Base-by-base conservation (phyloP, 352 stramenopile species). In the Saprolegnia parasitica region DNA sequence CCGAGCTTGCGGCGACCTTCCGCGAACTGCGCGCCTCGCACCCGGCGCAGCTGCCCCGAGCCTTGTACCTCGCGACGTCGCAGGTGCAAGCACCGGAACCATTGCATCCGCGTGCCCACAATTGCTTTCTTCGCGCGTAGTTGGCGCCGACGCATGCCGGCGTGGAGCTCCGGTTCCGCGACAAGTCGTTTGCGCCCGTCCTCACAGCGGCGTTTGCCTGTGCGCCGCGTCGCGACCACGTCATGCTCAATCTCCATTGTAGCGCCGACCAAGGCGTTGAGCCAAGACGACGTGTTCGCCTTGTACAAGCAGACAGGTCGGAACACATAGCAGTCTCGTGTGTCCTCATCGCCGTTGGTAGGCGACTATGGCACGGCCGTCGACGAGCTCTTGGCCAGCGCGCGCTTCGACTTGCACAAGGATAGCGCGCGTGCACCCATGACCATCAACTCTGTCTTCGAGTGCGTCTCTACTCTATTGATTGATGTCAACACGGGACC, bases 121-220 rank as follows among this genome's bases (percentile, higher is more conserved):
- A 49, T 76, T n/a, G 55, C 9, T 16, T 10, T 11, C 16, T 67
- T 23, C 15, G 15, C 21, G 45, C 60, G 49, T 65, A 94, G 74
- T 57, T 94, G 45, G 86, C 86, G 6, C 83, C 86, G 16, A 72
- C 84, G 0, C 79, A 93, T 55, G 76, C 88, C 56, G 84, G 86
- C 20, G 74, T 91, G 20, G 84, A 94, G 73, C 74, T 94, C 18
- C 84, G 81, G 10, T 91, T 94, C 49, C 79, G 78, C 15, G 67
- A 77, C 64, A 88, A 88, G 54, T 81, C 70, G 60, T 91, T 93
- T 56, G 77, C 77, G 8, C 72, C 80, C 2, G 74, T 93, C 46
- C 57, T 94, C 10, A 37, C 47, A 8, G 26, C 46, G 20, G 62
- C 62, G 18, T 68, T 68, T 68, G 47, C 46, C n/a, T 55, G n/a